Evolutionary conservation across 495 filamentous ascomycete genomes (phyloP), one percentile per base, ranked within the genome.

Genomic region (Cudoniella acicularis): DNA sequence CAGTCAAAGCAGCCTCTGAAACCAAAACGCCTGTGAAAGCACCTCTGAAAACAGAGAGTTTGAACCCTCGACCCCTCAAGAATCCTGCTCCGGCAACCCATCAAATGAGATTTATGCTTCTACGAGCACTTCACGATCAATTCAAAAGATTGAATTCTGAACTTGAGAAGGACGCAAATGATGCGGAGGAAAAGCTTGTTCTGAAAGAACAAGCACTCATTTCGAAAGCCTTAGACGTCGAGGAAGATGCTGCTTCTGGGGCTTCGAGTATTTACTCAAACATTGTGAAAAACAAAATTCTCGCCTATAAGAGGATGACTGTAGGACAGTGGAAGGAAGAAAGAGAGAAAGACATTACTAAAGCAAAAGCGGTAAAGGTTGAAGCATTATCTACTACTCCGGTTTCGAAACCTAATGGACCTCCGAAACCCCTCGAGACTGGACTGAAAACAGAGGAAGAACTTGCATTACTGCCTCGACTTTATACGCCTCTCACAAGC

Each of bases 21-120:
- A 36, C 55, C 11, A 60, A 46, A 17, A 56, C 16, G 36, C 64
- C 22, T 18, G 22, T 43, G 18, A 51, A 57, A 26, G 41, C 41
- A 2, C 43, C 46, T 0, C 20, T 46, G 26, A 65, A 65, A 49
- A 25, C 1, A 4, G 80, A 83, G 76, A 74, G 78, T 3, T 75
- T 97, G 41, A 96, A 92, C 60, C 95, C 95, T 49, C 83, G 91
- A n/a, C 82, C 88, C 60, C 71, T 98, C 3, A 72, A 83, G 20
- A 27, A 21, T 17, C 81, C 83, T 10, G 76, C 88, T 0, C 93
- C 94, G 10, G 88, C 87, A 2, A 65, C 74, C 2, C 90, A 95
- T 70, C 77, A 76, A 24, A 81, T 80, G 42, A 85, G 94, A 22
- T 68, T 84, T 25, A 77, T 82, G 43, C 82, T 90, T 1, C 67